Percentiles rank a stretch among this genome's conserved stretches.
phyloP scores from a whole-genome alignment of 257 asterid species.

The Paulownia fortunei region DNA sequence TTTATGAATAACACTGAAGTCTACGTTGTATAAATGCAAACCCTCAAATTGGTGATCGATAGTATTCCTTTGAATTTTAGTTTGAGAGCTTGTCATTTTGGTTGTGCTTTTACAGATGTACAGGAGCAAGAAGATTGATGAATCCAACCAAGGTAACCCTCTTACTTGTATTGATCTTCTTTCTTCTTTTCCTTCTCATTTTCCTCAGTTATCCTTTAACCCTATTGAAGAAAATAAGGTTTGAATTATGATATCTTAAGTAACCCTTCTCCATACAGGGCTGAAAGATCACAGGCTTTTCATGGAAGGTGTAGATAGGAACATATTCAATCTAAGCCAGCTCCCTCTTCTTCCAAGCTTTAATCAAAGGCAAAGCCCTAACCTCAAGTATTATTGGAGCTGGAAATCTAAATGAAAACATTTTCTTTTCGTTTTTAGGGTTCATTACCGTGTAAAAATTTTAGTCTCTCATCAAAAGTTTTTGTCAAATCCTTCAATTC shows the following conservation, averaged over 20 bases:
- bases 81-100: conserved; percentile 3
- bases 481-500: not conserved
- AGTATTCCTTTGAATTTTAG: no score
- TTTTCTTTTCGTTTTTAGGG: conserved; percentile 6
- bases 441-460: conserved; percentile 24
- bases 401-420: no score
- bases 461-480: not conserved
- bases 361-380: conserved; percentile 48
- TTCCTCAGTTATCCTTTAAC: no score
- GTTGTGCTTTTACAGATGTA: conserved; percentile 60
- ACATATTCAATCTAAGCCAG: conserved; percentile 65
- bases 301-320: conserved; percentile 64
- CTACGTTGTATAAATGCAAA: no score
- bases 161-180: no score
- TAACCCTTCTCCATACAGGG: no score
- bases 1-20: not conserved
- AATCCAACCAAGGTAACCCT: conserved; percentile 72
- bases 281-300: conserved; percentile 46
- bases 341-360: conserved; percentile 65
- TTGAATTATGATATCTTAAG: not conserved
- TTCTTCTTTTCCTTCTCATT: no score
- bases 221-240: conserved; percentile 3
- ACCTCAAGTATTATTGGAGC: conserved; percentile 66
- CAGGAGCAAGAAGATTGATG: conserved; percentile 80
- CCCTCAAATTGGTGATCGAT: no score